A percentile compares a stretch with the other conserved stretches of the same genome.
Evolutionary conservation across 768 basidiomycete species (phyloP).

Genomic region (Boletus fagicola): DNA sequence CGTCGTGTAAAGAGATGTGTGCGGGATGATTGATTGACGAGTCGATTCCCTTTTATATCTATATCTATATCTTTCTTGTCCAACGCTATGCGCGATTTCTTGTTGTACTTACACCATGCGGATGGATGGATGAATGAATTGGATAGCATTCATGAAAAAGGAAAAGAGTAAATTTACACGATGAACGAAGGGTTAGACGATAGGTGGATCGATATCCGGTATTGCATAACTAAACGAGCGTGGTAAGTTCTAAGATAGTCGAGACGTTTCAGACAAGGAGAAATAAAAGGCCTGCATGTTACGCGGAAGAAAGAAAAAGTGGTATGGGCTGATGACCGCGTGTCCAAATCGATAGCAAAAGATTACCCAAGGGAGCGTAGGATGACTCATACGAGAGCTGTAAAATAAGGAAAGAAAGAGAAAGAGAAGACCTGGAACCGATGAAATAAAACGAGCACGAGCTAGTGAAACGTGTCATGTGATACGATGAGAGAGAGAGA

Average conservation of each 20-base stretch:
- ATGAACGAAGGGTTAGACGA: conserved; percentile 22
- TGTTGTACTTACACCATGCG: neutral
- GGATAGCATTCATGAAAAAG: conserved; percentile 18
- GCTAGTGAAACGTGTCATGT: neutral
- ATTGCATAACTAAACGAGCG: conserved; percentile 17
- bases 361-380: conserved; percentile 35
- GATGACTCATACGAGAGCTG: conserved; percentile 24
- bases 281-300: conserved; percentile 33
- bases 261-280: no score
- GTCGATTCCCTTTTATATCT: neutral
- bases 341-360: conserved; percentile 22
- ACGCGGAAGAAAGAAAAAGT: conserved; percentile 8
- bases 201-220: conserved; percentile 23
- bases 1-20: conserved; percentile 24
- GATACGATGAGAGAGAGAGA: neutral
- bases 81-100: neutral
- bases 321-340: conserved; percentile 11
- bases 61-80: neutral
- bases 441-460: conserved; percentile 8
- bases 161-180: conserved; percentile 14
- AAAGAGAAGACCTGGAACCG: conserved; percentile 1
- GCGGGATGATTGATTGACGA: neutral
- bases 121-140: conserved; percentile 1
- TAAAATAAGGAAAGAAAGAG: conserved; percentile 5
- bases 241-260: conserved; percentile 7